These are phyloP conservation scores for Chalaropsis thielavioides DNA, from an alignment of 2,329 filamentous ascomycete genomes.

Conservation along the genomic window DNA sequence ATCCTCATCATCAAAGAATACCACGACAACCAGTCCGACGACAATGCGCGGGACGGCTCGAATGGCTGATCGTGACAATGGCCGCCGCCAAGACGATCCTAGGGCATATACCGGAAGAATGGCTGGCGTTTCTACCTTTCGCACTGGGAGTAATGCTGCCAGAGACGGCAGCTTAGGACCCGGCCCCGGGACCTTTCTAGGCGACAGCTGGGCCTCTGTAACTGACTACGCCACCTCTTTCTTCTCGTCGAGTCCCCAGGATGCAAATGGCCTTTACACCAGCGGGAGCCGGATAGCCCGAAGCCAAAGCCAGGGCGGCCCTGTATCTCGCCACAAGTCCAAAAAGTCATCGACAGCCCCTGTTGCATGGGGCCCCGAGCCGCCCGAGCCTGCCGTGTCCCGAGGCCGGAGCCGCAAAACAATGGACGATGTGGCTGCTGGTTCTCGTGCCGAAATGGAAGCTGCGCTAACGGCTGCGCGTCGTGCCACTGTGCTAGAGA, in stretches of 20 bases:
- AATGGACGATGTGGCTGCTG: conserved; percentile 37
- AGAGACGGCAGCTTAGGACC: conserved; percentile 9
- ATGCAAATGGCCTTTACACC: background rate
- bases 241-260: conserved; percentile 8
- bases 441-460: conserved; percentile 39
- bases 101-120: background rate
- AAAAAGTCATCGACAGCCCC: conserved; percentile 14
- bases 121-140: background rate
- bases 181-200: conserved; percentile 12
- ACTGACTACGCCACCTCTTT: conserved; percentile 17
- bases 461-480: conserved; percentile 40
- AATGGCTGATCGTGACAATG: conserved; percentile 11
- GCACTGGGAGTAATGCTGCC: background rate
- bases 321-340: background rate
- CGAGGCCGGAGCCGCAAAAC: conserved; percentile 9
- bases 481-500: conserved; percentile 46
- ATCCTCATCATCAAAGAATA: background rate
- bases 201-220: conserved; percentile 16
- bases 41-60: conserved; percentile 16
- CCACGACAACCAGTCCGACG: conserved; percentile 5
- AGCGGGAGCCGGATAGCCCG: background rate
- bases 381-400: conserved; percentile 25
- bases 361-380: conserved; percentile 36
- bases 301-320: conserved; percentile 8
- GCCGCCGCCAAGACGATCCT: background rate